Percentiles rank a stretch among this genome's conserved stretches.
These are phyloP conservation scores for Saccharomycodes ludwigii DNA, from an alignment of 805 yeast genomes.

Conservation along the genomic window DNA sequence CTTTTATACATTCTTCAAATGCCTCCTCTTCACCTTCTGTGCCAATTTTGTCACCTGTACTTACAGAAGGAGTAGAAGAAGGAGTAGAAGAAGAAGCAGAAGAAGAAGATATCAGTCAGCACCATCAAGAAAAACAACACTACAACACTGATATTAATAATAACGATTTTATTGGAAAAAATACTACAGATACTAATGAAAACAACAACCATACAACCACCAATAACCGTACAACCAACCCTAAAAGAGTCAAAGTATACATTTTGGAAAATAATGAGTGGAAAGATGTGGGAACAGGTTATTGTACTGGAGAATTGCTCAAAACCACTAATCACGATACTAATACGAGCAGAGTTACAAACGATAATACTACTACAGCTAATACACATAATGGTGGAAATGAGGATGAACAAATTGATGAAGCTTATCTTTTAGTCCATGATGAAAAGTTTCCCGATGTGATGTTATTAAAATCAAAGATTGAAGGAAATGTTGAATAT, in stretches of 20 bases:
- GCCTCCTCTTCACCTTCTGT: too few species aligned
- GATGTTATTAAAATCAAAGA: slow-evolving; percentile 45
- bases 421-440: slow-evolving; percentile 57
- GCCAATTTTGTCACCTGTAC: too few species aligned
- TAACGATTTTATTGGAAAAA: too few species aligned
- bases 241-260: slow-evolving; percentile 86
- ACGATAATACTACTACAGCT: not conserved
- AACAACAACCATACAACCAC: too few species aligned
- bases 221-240: slow-evolving; percentile 26
- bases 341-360: slow-evolving; percentile 12
- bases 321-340: slow-evolving; percentile 1
- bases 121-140: too few species aligned
- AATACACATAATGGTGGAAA: not conserved
- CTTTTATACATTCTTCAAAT: too few species aligned
- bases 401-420: slow-evolving; percentile 10
- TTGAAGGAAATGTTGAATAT: slow-evolving; percentile 71
- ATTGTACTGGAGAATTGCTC: slow-evolving; percentile 59
- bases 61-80: too few species aligned
- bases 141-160: too few species aligned
- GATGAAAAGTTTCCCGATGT: slow-evolving; percentile 54
- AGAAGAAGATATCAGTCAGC: too few species aligned
- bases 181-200: too few species aligned
- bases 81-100: too few species aligned
- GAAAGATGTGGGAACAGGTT: slow-evolving; percentile 90
- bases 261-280: slow-evolving; percentile 70